Percentiles rank a stretch among this genome's conserved stretches.
phyloP scores from a whole-genome alignment of 1,284 basidiomycete species.

The Coriolopsis trogii region DNA sequence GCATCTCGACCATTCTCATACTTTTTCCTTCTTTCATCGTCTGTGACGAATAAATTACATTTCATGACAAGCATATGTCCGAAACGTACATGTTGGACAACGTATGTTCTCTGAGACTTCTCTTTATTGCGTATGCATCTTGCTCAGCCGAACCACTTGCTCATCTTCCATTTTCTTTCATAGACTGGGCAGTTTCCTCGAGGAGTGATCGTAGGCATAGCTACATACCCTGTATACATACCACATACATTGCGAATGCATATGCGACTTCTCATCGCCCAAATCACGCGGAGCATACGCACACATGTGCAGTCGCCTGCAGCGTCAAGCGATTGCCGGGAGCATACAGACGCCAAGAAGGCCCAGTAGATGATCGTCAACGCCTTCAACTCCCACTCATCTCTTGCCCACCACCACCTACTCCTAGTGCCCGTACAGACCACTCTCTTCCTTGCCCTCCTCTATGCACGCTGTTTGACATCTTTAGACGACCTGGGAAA shows the following conservation, averaged over 20 bases:
- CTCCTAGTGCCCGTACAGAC: not conserved
- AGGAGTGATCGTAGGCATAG: no score
- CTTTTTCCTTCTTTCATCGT: slow-evolving; percentile 27
- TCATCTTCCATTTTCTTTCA: no score
- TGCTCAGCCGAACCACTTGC: not conserved
- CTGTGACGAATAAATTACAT: slow-evolving; percentile 43
- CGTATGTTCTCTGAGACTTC: slow-evolving; percentile 45
- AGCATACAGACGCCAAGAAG: no score
- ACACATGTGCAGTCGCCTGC: no score
- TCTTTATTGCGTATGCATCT: not conserved
- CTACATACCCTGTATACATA: no score
- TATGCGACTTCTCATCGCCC: no score
- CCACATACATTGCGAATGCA: no score
- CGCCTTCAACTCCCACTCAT: no score
- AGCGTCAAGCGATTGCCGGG: no score
- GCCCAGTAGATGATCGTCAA: no score
- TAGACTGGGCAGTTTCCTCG: no score
- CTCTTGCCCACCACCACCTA: not conserved
- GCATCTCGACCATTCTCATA: not conserved
- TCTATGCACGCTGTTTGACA: not conserved
- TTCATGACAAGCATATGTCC: slow-evolving; percentile 63
- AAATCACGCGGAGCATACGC: no score
- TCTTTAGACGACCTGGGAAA: not conserved
- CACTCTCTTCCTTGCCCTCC: not conserved
- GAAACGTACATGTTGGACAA: slow-evolving; percentile 50